Base-by-base conservation (phyloP, 371 early-diverging fungal genomes). In the Syncephalis plumigaleata region DNA sequence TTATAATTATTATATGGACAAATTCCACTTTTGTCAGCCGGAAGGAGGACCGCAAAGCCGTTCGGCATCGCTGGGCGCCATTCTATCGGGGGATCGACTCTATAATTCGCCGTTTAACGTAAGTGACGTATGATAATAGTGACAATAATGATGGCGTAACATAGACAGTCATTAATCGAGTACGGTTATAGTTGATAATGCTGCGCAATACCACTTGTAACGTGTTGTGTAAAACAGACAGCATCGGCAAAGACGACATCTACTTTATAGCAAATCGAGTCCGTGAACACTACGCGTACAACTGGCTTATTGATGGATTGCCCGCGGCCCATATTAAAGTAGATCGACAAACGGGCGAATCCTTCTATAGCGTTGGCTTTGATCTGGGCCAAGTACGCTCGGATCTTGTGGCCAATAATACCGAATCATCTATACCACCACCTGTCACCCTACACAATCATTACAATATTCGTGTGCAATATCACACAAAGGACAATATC, bases 21-120 rank as follows among this genome's bases (percentile, higher is more conserved):
- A 70, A 25, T 86, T 96, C 61, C 86, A 81, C 48, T 91, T 92
- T 58, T 92, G 91, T 58, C 52, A 54, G 45, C 92, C 94, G 15
- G 55, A 71, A 31, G 71, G 67, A 9, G 79, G 73, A 3, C 70
- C 78, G 22, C 63, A 75, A 54, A 61, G 74, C 7, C 78, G 81
- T 53, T 55, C 79, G 8, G 97, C 91, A 68, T 77, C 77, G 2
- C 70, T 96, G 46, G 97, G 97, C 18, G 75, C 78, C 48, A 84
- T 92, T 38, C 65, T 96, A 36, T 91, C 91, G 73, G 97, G 97
- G n/a, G 95, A 96, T 55, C 79, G 97, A 37, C 84, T 96, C 53
- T 87, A 75, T 52, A 77, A 69, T 38, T 89, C 93, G 2, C 70
- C 73, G 7, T 90, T 86, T 55, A 61, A 86, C n/a, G 67, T 82